Percentiles rank a stretch among this genome's conserved stretches.
Conservation (phyloP, 768 basidiomycete species). For the Chalciporus sphaerocephalus region DNA sequence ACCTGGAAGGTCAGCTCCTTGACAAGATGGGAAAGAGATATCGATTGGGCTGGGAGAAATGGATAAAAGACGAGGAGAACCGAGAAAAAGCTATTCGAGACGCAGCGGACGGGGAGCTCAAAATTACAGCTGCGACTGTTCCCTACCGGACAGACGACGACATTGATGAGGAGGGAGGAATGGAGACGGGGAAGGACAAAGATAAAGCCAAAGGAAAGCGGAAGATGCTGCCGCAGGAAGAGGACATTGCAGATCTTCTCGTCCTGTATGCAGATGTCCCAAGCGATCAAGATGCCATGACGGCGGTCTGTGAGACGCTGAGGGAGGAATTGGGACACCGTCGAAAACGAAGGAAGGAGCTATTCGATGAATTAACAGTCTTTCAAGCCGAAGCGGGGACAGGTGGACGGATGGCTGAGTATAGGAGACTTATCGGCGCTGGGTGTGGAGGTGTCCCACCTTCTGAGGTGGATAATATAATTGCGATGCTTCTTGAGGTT, state of each 20-base stretch:
- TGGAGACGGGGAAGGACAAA: conserved; percentile 32
- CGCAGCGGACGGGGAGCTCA: conserved; percentile 54
- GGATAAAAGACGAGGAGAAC: conserved; percentile 80
- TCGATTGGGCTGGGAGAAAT: conserved; percentile 87
- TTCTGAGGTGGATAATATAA: conserved; percentile 82
- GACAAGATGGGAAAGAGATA: conserved; percentile 79
- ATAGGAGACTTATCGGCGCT: conserved; percentile 81
- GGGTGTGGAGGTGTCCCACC: conserved; percentile 85
- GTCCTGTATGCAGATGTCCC: conserved; percentile 56
- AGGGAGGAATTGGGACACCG: conserved; percentile 62
- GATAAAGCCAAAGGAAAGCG: conserved; percentile 55
- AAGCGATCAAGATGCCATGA: conserved; percentile 50
- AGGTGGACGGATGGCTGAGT: conserved; percentile 82
- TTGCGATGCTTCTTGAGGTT: conserved; percentile 83
- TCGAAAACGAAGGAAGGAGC: conserved; percentile 61
- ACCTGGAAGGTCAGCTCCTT: conserved; percentile 61
- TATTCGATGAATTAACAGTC: conserved; percentile 72
- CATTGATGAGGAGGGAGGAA: conserved; percentile 37
- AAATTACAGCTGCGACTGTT: conserved; percentile 42
- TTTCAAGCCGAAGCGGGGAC: conserved; percentile 91
- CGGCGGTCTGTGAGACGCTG: conserved; percentile 52
- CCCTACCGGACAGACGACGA: conserved; percentile 47
- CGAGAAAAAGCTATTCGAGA: conserved; percentile 69
- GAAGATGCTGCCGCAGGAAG: conserved; percentile 43
- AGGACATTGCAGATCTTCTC: conserved; percentile 63